Conservation (phyloP, 257 asterid genomes). For the Linderniella brevidens region DNA sequence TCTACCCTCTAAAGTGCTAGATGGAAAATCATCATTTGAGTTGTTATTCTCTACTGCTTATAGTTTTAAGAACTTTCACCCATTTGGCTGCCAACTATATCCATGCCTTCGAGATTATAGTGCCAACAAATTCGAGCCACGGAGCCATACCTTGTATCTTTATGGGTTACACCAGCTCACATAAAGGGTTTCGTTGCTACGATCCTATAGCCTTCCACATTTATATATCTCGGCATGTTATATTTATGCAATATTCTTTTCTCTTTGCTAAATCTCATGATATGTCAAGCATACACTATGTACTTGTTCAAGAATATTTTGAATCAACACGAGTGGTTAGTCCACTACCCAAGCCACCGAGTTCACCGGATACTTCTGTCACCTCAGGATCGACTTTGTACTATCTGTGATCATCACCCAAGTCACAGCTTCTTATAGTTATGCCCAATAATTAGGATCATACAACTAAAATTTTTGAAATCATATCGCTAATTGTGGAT, state of each 20-base stretch:
- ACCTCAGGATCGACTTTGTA: too few relatives aligned
- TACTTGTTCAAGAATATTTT: background rate
- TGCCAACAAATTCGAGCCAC: background rate
- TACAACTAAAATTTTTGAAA: too few relatives aligned
- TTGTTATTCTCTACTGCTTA: background rate
- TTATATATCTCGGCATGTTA: background rate
- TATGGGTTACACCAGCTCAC: background rate
- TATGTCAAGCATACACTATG: background rate
- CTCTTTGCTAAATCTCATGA: background rate
- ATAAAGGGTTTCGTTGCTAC: constrained; percentile 2
- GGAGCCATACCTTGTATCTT: constrained; percentile 3
- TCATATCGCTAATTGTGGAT: too few relatives aligned
- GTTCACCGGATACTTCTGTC: too few relatives aligned
- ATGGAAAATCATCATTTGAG: background rate
- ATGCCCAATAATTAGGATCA: too few relatives aligned
- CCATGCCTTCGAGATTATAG: constrained; percentile 5
- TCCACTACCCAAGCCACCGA: background rate
- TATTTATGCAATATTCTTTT: background rate
- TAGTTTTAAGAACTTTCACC: background rate
- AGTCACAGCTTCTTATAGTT: too few relatives aligned
- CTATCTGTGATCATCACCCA: too few relatives aligned
- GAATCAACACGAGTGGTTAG: background rate
- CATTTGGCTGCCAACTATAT: constrained; percentile 1
- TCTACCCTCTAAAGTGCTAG: background rate
- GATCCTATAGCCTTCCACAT: background rate